A percentile compares a stretch with the other conserved stretches of the same genome.
Evolutionary conservation across 306 rosid genomes (phyloP).

Genomic region (Prosopis cineraria): DNA sequence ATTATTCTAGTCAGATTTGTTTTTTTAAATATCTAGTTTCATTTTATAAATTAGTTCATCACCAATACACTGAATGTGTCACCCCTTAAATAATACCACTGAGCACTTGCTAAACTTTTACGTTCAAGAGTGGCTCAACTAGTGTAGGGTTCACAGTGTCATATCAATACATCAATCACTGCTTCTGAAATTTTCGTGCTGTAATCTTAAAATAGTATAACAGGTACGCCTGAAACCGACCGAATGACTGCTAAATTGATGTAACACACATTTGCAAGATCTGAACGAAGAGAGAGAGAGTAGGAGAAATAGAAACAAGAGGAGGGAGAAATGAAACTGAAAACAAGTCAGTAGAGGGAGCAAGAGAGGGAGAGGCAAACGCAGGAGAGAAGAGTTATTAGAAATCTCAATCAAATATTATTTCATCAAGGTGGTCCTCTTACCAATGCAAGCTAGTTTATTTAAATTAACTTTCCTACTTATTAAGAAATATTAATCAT

Average conservation of each 20-base stretch:
- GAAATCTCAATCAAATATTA: no score
- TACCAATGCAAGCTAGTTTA: no score
- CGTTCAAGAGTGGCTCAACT: constrained; percentile 24
- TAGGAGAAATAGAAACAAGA: no score
- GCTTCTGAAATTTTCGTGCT: constrained; percentile 20
- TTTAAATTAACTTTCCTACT: no score
- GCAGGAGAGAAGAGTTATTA: no score
- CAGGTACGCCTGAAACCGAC: background rate
- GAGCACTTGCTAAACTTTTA: constrained; percentile 26
- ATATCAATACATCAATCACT: constrained; percentile 20
- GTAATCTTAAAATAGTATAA: background rate
- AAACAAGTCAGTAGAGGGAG: no score
- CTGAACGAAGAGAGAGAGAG: no score
- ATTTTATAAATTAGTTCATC: background rate
- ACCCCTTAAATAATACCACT: constrained; percentile 18
- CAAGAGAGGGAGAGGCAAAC: no score
- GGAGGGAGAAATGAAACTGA: no score
- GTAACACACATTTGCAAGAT: no score
- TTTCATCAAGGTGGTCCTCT: no score
- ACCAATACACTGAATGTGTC: background rate
- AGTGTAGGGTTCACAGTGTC: constrained; percentile 1
- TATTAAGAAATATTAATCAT: no score
- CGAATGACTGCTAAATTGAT: background rate
- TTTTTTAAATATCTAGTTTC: constrained; percentile 11
- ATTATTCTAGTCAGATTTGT: background rate